Evolutionary conservation across 495 filamentous ascomycete genomes (phyloP).

Genomic region (Penicillium chermesinum): DNA sequence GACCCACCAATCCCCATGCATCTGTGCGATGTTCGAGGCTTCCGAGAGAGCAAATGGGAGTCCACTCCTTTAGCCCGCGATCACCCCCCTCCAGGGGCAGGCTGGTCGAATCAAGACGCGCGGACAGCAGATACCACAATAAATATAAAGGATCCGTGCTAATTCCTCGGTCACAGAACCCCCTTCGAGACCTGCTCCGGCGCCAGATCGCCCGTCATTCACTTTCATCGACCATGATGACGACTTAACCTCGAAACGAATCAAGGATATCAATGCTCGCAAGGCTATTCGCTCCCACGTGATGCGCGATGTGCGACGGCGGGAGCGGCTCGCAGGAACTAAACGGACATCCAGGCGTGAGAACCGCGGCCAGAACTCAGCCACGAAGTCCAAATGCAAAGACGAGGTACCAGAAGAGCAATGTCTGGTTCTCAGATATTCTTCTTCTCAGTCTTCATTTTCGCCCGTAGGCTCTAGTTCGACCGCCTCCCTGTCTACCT

Average conservation of each 20-base stretch:
- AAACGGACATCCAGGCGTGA: slow-evolving; percentile 31
- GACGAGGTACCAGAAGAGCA: slow-evolving; percentile 5
- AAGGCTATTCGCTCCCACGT: slow-evolving; percentile 37
- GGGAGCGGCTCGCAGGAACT: slow-evolving; percentile 30
- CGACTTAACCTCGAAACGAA: slow-evolving; percentile 34
- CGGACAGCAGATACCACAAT: too few relatives aligned
- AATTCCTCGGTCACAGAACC: slow-evolving; percentile 9
- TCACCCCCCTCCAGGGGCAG: too few relatives aligned
- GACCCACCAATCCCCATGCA: slow-evolving; percentile 3
- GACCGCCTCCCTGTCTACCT: not conserved
- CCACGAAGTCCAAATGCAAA: slow-evolving; percentile 2
- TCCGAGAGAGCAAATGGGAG: too few relatives aligned
- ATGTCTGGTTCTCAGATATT: slow-evolving; percentile 15
- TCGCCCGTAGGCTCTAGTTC: too few relatives aligned
- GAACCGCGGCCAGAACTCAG: slow-evolving; percentile 6
- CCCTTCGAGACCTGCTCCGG: slow-evolving; percentile 9
- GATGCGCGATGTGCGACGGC: slow-evolving; percentile 37
- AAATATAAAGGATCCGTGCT: too few relatives aligned
- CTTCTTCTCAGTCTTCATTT: too few relatives aligned
- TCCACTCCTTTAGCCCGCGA: too few relatives aligned
- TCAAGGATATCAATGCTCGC: slow-evolving; percentile 34
- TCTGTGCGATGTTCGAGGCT: not conserved
- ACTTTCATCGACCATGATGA: slow-evolving; percentile 39
- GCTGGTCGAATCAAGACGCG: too few relatives aligned
- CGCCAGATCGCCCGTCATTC: slow-evolving; percentile 28